These are phyloP conservation scores for Laetiporus sulphureus DNA, from an alignment of 1,284 basidiomycete genomes.

Conservation along the genomic window DNA sequence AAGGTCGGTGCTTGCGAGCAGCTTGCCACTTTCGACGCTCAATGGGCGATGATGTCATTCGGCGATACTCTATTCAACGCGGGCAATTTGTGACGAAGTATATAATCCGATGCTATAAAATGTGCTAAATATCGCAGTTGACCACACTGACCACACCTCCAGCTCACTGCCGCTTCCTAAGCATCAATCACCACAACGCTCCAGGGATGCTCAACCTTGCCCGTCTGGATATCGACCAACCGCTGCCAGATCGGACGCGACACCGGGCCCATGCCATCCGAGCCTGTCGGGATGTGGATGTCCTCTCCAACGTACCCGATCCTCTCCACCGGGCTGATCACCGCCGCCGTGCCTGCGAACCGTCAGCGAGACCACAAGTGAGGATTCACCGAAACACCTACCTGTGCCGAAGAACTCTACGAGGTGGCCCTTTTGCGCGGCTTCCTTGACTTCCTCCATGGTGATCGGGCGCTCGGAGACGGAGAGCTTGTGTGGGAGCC, in stretches of 20 bases:
- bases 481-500: slow-evolving; percentile 61
- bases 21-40: no score
- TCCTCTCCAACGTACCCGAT: slow-evolving; percentile 89
- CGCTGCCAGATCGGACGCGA: slow-evolving; percentile 80
- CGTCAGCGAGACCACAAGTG: no score
- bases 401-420: slow-evolving; percentile 93
- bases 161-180: no score
- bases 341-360: slow-evolving; percentile 80
- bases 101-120: no score
- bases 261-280: slow-evolving; percentile 83
- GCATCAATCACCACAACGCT: slow-evolving; percentile 60
- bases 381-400: no score
- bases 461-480: slow-evolving; percentile 83
- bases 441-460: slow-evolving; percentile 84
- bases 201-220: slow-evolving; percentile 82
- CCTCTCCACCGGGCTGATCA: slow-evolving; percentile 76
- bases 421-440: slow-evolving; percentile 63
- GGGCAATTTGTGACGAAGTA: no score
- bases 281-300: slow-evolving; percentile 79
- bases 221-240: slow-evolving; percentile 88
- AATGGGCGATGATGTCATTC: no score
- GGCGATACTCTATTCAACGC: no score
- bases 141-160: no score
- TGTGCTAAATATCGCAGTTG: no score
- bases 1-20: neutral